These are phyloP conservation scores for Setomelanomma holmii DNA, from an alignment of 2,329 filamentous ascomycete species.

Conservation along the genomic window DNA sequence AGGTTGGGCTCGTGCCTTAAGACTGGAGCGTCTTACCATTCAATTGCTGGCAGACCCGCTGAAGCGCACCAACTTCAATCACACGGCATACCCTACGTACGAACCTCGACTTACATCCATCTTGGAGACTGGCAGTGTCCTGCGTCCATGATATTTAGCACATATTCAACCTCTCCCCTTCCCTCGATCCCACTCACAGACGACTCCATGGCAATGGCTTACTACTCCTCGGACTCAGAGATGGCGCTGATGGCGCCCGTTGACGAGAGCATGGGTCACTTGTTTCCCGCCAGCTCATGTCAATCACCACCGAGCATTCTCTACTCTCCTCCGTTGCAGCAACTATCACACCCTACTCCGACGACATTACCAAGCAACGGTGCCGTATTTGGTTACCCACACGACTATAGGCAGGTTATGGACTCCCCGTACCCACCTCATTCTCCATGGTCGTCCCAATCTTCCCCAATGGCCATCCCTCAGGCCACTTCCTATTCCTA, in stretches of 20 bases:
- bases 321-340: constrained; percentile 46
- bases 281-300: constrained; percentile 46
- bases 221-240: constrained; percentile 47
- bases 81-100: constrained; percentile 37
- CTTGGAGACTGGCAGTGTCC: constrained; percentile 15
- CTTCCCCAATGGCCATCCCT: constrained; percentile 35
- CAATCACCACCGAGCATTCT: constrained; percentile 48
- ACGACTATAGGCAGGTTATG: constrained; percentile 39
- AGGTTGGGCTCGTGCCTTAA: constrained; percentile 38
- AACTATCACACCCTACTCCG: constrained; percentile 35
- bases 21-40: constrained; percentile 38
- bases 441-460: constrained; percentile 39
- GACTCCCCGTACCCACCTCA: constrained; percentile 45
- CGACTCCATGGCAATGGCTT: constrained; percentile 38
- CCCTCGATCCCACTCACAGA: neutral
- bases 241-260: constrained; percentile 43
- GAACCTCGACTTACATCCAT: constrained; percentile 28
- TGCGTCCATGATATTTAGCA: constrained; percentile 13
- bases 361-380: constrained; percentile 32
- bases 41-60: constrained; percentile 30
- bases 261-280: constrained; percentile 41
- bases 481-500: constrained; percentile 45
- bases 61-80: constrained; percentile 38
- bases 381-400: constrained; percentile 36
- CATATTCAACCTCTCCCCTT: constrained; percentile 5